Evolutionary conservation across 495 filamentous ascomycete genomes (phyloP).

Genomic region (Aspergillus bertholletiae): DNA sequence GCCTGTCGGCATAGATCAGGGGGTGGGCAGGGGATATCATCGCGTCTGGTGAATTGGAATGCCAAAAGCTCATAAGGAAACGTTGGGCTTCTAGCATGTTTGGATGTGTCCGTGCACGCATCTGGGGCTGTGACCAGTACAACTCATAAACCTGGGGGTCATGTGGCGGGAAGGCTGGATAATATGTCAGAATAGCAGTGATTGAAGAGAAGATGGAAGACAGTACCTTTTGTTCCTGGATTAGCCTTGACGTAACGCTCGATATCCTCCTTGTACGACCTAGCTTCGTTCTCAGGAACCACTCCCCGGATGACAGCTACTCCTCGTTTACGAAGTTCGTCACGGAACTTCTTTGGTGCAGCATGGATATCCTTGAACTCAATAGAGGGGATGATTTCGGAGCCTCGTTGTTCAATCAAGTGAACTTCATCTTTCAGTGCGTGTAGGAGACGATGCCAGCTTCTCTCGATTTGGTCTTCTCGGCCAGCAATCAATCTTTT

Average conservation of each 20-base stretch:
- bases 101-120: conserved; percentile 62
- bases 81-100: conserved; percentile 57
- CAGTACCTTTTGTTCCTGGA: conserved; percentile 27
- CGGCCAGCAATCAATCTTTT: conserved; percentile 50
- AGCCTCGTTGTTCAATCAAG: neutral
- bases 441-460: conserved; percentile 60
- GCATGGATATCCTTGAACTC: conserved; percentile 3
- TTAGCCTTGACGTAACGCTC: conserved; percentile 57
- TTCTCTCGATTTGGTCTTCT: conserved; percentile 49
- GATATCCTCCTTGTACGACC: conserved; percentile 52
- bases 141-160: conserved; percentile 70
- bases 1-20: conserved; percentile 66
- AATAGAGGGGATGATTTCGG: neutral
- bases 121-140: conserved; percentile 71
- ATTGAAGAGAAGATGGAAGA: neutral
- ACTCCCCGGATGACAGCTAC: conserved; percentile 57
- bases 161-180: conserved; percentile 31
- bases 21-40: conserved; percentile 50
- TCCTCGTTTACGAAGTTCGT: conserved; percentile 48
- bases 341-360: conserved; percentile 21
- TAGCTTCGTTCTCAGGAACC: conserved; percentile 51
- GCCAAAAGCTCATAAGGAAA: conserved; percentile 64
- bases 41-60: conserved; percentile 49
- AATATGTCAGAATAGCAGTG: too few relatives aligned
- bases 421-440: neutral